phyloP scores from a whole-genome alignment of 2,329 filamentous ascomycete genomes.

The Pestalotiopsis sp. region DNA sequence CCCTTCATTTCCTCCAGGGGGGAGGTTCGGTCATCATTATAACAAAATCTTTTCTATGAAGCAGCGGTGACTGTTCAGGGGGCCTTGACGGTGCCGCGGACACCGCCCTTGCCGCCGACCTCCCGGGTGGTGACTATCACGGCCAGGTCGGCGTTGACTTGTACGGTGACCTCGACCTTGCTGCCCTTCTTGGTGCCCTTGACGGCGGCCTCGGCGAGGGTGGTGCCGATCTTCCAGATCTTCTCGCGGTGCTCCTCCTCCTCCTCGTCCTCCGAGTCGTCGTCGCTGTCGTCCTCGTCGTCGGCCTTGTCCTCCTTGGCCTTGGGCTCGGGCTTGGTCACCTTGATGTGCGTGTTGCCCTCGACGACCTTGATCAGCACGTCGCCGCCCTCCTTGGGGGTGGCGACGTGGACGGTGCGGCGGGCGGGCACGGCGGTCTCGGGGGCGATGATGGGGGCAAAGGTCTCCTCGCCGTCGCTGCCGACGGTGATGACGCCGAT shows the following conservation, averaged over 20 bases:
- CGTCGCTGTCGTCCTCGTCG: slow-evolving; percentile 61
- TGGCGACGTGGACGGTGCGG: slow-evolving; percentile 75
- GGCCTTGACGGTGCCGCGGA: slow-evolving; percentile 59
- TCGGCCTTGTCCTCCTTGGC: slow-evolving; percentile 60
- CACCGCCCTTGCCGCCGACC: slow-evolving; percentile 83
- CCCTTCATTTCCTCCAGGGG: neutral
- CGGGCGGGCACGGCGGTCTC: slow-evolving; percentile 91
- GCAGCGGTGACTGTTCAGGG: slow-evolving; percentile 16
- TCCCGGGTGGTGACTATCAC: slow-evolving; percentile 82
- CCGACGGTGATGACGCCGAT: slow-evolving; percentile 74
- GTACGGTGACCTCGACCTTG: slow-evolving; percentile 93
- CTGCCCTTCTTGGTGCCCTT: slow-evolving; percentile 81
- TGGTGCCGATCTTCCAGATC: slow-evolving; percentile 83
- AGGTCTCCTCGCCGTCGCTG: slow-evolving; percentile 63
- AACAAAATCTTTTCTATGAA: neutral
- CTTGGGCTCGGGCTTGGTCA: slow-evolving; percentile 84
- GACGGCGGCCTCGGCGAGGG: slow-evolving; percentile 83
- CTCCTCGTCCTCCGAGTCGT: slow-evolving; percentile 75
- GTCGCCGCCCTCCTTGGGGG: slow-evolving; percentile 79
- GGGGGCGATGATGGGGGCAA: slow-evolving; percentile 77
- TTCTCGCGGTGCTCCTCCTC: slow-evolving; percentile 90
- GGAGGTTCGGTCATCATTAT: neutral
- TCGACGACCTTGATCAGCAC: slow-evolving; percentile 87
- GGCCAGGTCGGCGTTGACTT: slow-evolving; percentile 76
- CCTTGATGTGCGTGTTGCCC: slow-evolving; percentile 87